Percentiles rank a stretch among this genome's conserved stretches.
Conservation (phyloP, 2,329 filamentous ascomycete genomes). For the Claviceps monticola region DNA sequence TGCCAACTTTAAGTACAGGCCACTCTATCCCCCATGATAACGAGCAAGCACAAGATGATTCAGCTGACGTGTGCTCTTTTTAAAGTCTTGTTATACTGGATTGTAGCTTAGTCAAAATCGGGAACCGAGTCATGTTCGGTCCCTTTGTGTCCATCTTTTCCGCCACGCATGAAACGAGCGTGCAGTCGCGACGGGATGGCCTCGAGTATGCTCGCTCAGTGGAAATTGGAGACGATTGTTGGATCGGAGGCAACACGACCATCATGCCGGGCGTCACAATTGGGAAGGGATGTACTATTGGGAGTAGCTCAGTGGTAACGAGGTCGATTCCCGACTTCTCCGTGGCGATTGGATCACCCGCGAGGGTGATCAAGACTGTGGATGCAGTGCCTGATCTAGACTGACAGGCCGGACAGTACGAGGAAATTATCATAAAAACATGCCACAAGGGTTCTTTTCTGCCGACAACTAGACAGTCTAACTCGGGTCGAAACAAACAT, state of each 20-base stretch:
- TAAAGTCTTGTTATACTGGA: conserved; percentile 49
- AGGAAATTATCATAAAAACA: not conserved
- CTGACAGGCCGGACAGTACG: not conserved
- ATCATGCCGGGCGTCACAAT: conserved; percentile 40
- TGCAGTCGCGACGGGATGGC: conserved; percentile 30
- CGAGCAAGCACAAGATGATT: too few species aligned
- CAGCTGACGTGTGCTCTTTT: not conserved
- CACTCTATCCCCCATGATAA: not conserved
- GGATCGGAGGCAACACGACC: conserved; percentile 36
- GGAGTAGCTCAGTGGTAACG: conserved; percentile 35
- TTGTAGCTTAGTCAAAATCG: conserved; percentile 56
- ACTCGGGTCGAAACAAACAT: too few species aligned
- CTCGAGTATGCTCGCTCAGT: conserved; percentile 34
- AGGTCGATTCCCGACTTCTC: conserved; percentile 33
- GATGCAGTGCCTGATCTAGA: conserved; percentile 20
- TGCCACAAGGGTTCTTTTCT: too few species aligned
- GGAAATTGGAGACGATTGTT: conserved; percentile 38
- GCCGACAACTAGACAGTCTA: too few species aligned
- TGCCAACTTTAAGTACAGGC: conserved; percentile 30
- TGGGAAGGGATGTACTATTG: conserved; percentile 36
- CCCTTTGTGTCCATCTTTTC: conserved; percentile 59
- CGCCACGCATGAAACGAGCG: conserved; percentile 57
- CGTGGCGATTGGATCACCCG: conserved; percentile 34
- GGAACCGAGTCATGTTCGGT: conserved; percentile 56
- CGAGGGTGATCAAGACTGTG: conserved; percentile 33